A percentile compares a stretch with the other conserved stretches of the same genome.
phyloP scores from a whole-genome alignment of 2,329 filamentous ascomycete species.

The Diaporthe sp. region DNA sequence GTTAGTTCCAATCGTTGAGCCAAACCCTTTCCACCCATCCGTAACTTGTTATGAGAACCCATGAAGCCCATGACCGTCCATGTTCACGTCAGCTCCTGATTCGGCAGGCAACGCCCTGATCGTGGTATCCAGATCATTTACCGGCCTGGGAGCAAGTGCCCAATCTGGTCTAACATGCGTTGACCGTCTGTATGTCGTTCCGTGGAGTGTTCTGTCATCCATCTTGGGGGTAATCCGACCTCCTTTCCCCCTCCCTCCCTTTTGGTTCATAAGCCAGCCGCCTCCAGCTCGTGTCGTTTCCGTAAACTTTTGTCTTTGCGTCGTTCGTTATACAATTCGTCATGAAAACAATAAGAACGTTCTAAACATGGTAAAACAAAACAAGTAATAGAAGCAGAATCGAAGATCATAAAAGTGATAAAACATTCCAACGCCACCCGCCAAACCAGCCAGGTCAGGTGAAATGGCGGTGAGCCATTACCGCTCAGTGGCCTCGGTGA shows the following conservation, averaged over 20 bases:
- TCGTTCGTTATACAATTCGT: slow-evolving; percentile 33
- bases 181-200: slow-evolving; percentile 25
- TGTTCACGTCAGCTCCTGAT: slow-evolving; percentile 19
- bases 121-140: slow-evolving; percentile 29
- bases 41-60: slow-evolving; percentile 15
- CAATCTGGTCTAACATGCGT: slow-evolving; percentile 14
- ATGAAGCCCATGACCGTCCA: not conserved
- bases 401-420: slow-evolving; percentile 21
- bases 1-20: slow-evolving; percentile 31
- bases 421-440: slow-evolving; percentile 32
- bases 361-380: slow-evolving; percentile 31
- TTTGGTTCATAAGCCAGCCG: slow-evolving; percentile 30
- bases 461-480: slow-evolving; percentile 50
- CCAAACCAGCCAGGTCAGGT: slow-evolving; percentile 18
- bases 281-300: slow-evolving; percentile 25
- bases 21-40: slow-evolving; percentile 24
- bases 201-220: slow-evolving; percentile 28
- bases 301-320: slow-evolving; percentile 36
- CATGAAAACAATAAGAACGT: slow-evolving; percentile 32
- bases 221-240: not conserved
- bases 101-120: slow-evolving; percentile 3
- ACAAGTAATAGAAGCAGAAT: slow-evolving; percentile 29
- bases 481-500: slow-evolving; percentile 44
- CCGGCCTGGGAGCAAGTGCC: slow-evolving; percentile 4
- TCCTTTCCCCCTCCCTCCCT: not conserved